Base-by-base conservation (phyloP, 176 grass and related monocot genomes). In the Otatea glauca region DNA sequence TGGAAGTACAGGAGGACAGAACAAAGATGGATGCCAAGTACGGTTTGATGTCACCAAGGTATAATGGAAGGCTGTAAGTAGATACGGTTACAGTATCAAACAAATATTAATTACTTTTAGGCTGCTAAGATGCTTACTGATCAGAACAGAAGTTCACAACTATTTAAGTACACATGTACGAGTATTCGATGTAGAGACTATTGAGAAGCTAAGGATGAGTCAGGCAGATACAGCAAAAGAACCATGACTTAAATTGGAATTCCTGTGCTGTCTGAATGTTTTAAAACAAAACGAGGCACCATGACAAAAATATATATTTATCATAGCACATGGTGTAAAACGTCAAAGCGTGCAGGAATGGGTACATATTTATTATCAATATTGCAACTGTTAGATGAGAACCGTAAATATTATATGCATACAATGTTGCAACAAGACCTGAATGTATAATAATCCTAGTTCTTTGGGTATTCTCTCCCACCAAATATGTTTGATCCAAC, bases 401-500 rank as follows among this genome's bases (percentile, higher is more conserved):
- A 1, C 4, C 20, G 0, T 66, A 44, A 18, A 68, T 56, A 23
- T 60, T 60, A 23, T 62, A 75, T 76, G 49, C 21, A 39, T 27
- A 63, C 24, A 7, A 18, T 71, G n/a, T 62, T 4, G 9, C 24
- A 55, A 17, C 45, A 47, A 76, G 64, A 78, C 67, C 59, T 47
- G 65, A 60, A 21, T 9, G 42, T 9, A 34, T 44, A 81, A 34
- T 24, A 39, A n/a, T 76, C 59, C 89, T 94, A 83, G 20, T 89
- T 89, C 54, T 42, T 42, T 42, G 41, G 42, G 42, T 43, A 9
- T 43, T 43, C 42, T 43, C 7, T 43, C 9, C 7, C 86, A 78
- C 91, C 93, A 44, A 93, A 96, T 89, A 96, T 93, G 6, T 88
- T 96, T 44, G 93, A 96, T 58, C 93, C 93, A 55, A 96, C 79